Base-by-base conservation (phyloP, 768 basidiomycete genomes). In the Jaapia argillacea region DNA sequence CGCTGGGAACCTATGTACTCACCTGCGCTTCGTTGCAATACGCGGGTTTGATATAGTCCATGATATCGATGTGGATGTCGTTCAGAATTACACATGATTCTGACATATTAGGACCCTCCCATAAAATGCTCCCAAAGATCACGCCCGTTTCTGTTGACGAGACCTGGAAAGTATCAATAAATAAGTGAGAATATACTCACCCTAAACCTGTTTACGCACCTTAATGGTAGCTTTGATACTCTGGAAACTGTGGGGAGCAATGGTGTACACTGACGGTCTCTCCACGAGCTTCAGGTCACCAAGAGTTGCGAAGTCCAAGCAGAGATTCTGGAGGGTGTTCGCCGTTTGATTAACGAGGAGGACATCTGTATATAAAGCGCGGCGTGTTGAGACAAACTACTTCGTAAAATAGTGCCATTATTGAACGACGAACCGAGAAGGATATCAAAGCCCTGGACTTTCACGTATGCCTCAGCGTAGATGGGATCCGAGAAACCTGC, bases 191-290 rank as follows among this genome's bases (percentile, higher is more conserved):
- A 1, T 3, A n/a, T 6, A 4, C 0, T 3, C 18, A 12, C 14
- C 10, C 35, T 4, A 27, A 24, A 3, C 23, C 10, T 10, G 10
- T 16, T 6, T 13, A 16, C 53, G 24, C 40, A 72, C 86, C 69
- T 99, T 98, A 68, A 99, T 93, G 1, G 96, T 97, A 14, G 93
- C 91, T 60, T 97, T 97, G 68, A 98, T 91, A 58, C 84, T 91
- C 64, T 96, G 94, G 85, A 98, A 99, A 16, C 88, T 86, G 55
- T 98, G 90, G 0, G 94, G 96, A 1, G 81, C 94, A 31, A 98
- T 75, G 0, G 93, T 97, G 55, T 93, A 88, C 5, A 91, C 83
- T 1, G 87, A 71, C 2, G 96, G 93, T n/a, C 92, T 75, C 59
- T 98, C 96, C 18, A 98, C 90, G 10, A 99, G 81, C 61, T 97